Conservation (phyloP, 371 early-diverging fungal species). For the Mortierella sp. region DNA sequence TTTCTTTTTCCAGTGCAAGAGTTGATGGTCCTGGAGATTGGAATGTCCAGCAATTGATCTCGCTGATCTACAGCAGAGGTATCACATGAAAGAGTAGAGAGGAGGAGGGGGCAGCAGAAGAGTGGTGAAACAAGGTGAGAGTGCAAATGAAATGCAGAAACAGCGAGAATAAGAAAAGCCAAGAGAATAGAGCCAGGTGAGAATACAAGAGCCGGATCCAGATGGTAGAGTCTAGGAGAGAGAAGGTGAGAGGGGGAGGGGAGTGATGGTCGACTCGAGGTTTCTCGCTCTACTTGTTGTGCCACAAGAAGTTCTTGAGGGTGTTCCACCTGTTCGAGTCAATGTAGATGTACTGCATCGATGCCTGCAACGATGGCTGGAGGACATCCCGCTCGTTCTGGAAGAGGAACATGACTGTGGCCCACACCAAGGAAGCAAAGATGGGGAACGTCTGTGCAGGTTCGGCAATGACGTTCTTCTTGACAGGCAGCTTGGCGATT, state of each 20-base stretch:
- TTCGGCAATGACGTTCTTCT: constrained; percentile 70
- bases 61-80: constrained; percentile 33
- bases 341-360: constrained; percentile 94
- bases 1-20: too few relatives aligned
- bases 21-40: too few relatives aligned
- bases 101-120: not conserved
- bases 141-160: not conserved
- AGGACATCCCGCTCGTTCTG: constrained; percentile 88
- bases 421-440: constrained; percentile 97
- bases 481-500: constrained; percentile 83
- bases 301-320: constrained; percentile 85
- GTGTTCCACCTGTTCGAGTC: constrained; percentile 87
- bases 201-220: constrained; percentile 2
- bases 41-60: too few relatives aligned
- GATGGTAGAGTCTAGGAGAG: too few relatives aligned
- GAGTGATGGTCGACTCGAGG: too few relatives aligned
- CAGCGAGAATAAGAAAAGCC: not conserved
- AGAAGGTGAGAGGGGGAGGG: too few relatives aligned
- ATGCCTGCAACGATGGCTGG: constrained; percentile 90
- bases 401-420: constrained; percentile 95
- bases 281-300: constrained; percentile 75
- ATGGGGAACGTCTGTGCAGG: constrained; percentile 87
- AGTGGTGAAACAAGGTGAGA: not conserved
- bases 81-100: not conserved
- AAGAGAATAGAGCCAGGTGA: too few relatives aligned